These are phyloP conservation scores for Castanea sativa DNA, from an alignment of 306 rosid genomes.

Conservation along the genomic window DNA sequence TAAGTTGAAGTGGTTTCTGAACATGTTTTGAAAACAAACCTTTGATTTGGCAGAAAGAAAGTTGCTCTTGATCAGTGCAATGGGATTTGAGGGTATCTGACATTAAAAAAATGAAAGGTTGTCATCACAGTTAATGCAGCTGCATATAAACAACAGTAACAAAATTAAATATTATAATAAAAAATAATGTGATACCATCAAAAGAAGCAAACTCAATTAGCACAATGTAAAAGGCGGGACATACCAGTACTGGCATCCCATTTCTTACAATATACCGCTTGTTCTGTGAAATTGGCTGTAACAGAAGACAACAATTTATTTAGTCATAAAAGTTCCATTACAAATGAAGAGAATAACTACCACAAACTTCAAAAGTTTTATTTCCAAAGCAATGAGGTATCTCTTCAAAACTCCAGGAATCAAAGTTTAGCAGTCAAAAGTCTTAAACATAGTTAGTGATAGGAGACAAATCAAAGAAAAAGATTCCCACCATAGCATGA, in stretches of 20 bases:
- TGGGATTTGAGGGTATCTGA: slow-evolving; percentile 83
- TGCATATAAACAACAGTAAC: slow-evolving; percentile 5
- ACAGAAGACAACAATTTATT: slow-evolving; percentile 23
- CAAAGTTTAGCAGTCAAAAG: slow-evolving; percentile 11
- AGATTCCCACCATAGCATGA: background rate
- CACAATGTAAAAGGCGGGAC: slow-evolving; percentile 23
- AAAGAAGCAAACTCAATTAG: slow-evolving; percentile 12
- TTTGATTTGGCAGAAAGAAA: slow-evolving; percentile 79
- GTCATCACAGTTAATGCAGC: slow-evolving; percentile 13
- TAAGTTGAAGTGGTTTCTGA: slow-evolving; percentile 13
- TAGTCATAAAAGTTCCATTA: slow-evolving; percentile 5
- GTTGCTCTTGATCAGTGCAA: slow-evolving; percentile 64
- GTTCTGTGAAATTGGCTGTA: slow-evolving; percentile 86
- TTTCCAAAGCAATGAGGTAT: background rate
- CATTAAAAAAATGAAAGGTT: slow-evolving; percentile 11
- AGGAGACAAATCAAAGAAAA: slow-evolving; percentile 10
- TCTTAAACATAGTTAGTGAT: slow-evolving; percentile 5
- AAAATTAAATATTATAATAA: background rate
- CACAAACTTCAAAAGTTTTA: background rate
- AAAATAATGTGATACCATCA: background rate
- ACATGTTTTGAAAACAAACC: slow-evolving; percentile 47
- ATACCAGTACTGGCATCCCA: slow-evolving; percentile 82
- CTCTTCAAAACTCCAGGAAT: slow-evolving; percentile 9
- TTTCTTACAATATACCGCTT: slow-evolving; percentile 85
- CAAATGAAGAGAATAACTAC: background rate